These are phyloP conservation scores for Globisporangium radiosum DNA, from an alignment of 352 stramenopile genomes.

Conservation along the genomic window DNA sequence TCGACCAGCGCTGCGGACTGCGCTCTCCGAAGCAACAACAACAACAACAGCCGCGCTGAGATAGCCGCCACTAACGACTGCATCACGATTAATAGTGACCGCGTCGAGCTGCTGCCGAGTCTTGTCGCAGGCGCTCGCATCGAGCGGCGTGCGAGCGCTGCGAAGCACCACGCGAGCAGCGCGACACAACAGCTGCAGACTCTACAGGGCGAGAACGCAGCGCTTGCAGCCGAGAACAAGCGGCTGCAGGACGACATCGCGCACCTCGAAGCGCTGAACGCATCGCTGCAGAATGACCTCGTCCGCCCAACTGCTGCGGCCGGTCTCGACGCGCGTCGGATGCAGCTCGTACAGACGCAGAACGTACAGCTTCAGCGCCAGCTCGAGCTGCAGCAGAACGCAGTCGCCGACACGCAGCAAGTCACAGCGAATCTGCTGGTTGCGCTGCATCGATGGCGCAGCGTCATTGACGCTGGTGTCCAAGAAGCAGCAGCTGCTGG, in stretches of 20 bases:
- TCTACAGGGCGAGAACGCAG: conserved; percentile 36
- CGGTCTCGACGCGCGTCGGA: conserved; percentile 20
- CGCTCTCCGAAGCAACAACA: neutral
- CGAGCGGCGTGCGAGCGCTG: too few species aligned
- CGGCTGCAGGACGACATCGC: conserved; percentile 38
- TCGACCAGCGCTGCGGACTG: conserved; percentile 8
- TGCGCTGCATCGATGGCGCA: conserved; percentile 30
- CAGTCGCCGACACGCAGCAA: conserved; percentile 23
- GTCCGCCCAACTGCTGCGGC: conserved; percentile 1
- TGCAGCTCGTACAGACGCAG: conserved; percentile 42
- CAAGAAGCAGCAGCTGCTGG: conserved; percentile 37
- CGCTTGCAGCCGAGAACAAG: conserved; percentile 30
- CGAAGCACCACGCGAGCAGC: too few species aligned
- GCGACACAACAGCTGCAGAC: conserved; percentile 18
- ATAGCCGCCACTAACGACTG: neutral
- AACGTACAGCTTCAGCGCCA: conserved; percentile 62
- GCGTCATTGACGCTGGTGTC: conserved; percentile 29
- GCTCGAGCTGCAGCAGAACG: conserved; percentile 34
- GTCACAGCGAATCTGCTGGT: conserved; percentile 28
- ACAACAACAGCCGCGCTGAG: conserved; percentile 12
- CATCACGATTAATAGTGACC: too few species aligned
- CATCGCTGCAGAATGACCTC: conserved; percentile 26
- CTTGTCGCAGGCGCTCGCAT: too few species aligned
- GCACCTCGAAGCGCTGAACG: conserved; percentile 35
- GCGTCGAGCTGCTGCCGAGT: too few species aligned